Evolutionary conservation across 2,329 filamentous ascomycete species (phyloP), one percentile per base, ranked within the genome.

Genomic region (Nemania bipapillata): DNA sequence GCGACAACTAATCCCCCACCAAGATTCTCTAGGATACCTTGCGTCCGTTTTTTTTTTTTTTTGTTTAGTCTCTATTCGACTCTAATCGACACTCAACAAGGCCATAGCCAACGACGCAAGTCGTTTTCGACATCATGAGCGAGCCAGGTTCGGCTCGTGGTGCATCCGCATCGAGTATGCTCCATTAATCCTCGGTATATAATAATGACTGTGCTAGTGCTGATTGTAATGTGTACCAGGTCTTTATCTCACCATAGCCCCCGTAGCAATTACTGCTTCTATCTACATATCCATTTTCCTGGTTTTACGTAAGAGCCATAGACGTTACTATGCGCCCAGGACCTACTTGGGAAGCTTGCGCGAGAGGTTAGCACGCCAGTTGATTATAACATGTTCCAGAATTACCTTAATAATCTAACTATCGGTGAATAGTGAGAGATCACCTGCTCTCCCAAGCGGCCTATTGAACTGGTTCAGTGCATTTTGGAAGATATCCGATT

Each of bases 401-500:
- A 26, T 32, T 8, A 35, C 32, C 17, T 53, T 63, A 17, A 49
- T 71, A 30, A 70, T 35, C 5, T 63, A 30, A 56, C 12, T 63
- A 65, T 59, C 50, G 22, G n/a, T 37, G 26, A 24, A 58, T 63
- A 87, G 85, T 71, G 83, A 89, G 69, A 87, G 89, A 37, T 87
- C 86, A 12, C 88, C 88, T 24, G 77, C 82, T 1, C 83, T 91
- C 0, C 88, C 90, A 2, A 83, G 78, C 28, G 90, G 91, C 62
- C 78, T 89, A 53, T 82, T 92, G 74, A 87, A 91, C 73, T 94
- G 91, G 91, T 80, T 93, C 66, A 81, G 81, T 9, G 83, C 86
- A 12, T 92, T 93, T 81, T 91, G 88, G 82, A 86, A 86, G 74
- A 86, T 87, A 50, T 86, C 87, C 3, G 94, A 98, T 78, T 89